Percentiles rank a stretch among this genome's conserved stretches.
These are phyloP conservation scores for Citrus sinensis DNA, from an alignment of 345 rosid species.

Conservation along the genomic window DNA sequence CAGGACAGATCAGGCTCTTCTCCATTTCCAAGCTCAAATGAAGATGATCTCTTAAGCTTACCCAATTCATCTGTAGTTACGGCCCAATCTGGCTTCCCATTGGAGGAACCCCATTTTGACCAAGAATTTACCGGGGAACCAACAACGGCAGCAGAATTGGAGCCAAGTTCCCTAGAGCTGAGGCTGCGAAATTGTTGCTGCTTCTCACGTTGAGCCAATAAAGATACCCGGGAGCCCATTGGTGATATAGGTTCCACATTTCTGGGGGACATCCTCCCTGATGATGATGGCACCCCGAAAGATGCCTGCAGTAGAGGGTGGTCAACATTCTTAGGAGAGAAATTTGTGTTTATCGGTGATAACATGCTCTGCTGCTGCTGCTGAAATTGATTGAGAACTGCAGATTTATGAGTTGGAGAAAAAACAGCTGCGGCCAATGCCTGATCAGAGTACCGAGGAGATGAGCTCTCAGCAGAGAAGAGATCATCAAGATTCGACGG, in stretches of 20 bases:
- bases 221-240: conserved; percentile 56
- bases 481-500: conserved; percentile 80
- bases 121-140: conserved; percentile 67
- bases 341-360: conserved; percentile 69
- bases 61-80: conserved; percentile 51
- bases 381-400: conserved; percentile 57
- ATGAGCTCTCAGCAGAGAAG: conserved; percentile 57
- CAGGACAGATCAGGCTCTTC: conserved; percentile 92
- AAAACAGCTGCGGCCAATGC: conserved; percentile 49
- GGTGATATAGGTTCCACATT: conserved; percentile 79
- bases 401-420: conserved; percentile 64
- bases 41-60: conserved; percentile 42
- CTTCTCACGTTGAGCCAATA: conserved; percentile 69
- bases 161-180: conserved; percentile 61
- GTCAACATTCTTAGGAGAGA: conserved; percentile 57
- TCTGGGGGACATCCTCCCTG: conserved; percentile 92
- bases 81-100: conserved; percentile 75
- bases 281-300: conserved; percentile 42
- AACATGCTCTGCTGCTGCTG: conserved; percentile 71
- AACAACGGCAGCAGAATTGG: conserved; percentile 40
- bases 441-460: conserved; percentile 59
- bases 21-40: conserved; percentile 50
- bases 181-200: conserved; percentile 68
- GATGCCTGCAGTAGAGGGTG: conserved; percentile 54
- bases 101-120: conserved; percentile 86